Conservation (phyloP, 1,139 yeast genomes). For the Ogataea hybrid region DNA sequence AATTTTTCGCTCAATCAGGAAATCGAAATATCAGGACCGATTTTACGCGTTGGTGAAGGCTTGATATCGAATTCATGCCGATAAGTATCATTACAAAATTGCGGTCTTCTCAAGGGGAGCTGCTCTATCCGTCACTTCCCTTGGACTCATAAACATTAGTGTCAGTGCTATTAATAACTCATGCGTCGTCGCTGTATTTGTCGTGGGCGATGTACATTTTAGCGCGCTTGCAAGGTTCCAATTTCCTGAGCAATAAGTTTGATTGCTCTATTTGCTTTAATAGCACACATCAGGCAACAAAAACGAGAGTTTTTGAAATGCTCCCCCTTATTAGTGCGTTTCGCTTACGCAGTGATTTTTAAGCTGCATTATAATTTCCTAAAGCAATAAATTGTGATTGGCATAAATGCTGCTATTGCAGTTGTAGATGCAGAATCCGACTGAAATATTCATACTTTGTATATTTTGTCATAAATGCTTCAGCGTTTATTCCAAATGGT, state of each 20-base stretch:
- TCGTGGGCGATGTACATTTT: background rate
- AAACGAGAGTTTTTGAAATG: background rate
- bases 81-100: background rate
- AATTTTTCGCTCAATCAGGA: conserved; percentile 5
- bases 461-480: background rate
- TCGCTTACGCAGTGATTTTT: conserved; percentile 4
- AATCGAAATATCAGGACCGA: background rate
- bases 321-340: background rate
- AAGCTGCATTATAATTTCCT: conserved; percentile 4
- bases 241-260: background rate
- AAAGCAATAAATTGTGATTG: background rate
- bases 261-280: background rate
- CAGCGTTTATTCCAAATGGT: background rate
- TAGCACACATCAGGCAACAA: background rate
- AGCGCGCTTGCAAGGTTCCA: too few species aligned
- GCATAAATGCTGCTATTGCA: conserved; percentile 7
- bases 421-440: background rate
- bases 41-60: background rate
- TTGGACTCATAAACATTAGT: too few species aligned
- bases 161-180: too few species aligned
- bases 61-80: background rate
- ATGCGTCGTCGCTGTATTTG: background rate
- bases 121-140: too few species aligned
- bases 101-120: too few species aligned
- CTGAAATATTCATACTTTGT: too few species aligned